These are phyloP conservation scores for Collybiopsis luxurians DNA, from an alignment of 768 basidiomycete species.

Conservation along the genomic window DNA sequence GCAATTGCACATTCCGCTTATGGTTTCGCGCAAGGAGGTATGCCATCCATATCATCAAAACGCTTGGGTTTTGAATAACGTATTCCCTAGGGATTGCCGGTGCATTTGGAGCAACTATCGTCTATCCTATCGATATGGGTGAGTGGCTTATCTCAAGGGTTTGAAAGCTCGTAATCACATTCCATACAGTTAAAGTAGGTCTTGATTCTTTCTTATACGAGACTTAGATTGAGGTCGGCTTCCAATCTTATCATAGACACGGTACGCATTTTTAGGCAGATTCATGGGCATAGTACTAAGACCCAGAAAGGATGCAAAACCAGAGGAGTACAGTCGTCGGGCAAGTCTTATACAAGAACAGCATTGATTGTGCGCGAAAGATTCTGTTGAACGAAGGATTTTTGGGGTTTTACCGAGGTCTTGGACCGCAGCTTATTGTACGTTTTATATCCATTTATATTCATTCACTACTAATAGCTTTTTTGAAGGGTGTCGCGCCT, in stretches of 20 bases:
- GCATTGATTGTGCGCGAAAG: slow-evolving; percentile 88
- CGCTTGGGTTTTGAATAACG: slow-evolving; percentile 14
- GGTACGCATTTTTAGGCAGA: slow-evolving; percentile 34
- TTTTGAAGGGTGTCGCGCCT: slow-evolving; percentile 80
- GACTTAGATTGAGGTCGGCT: slow-evolving; percentile 1
- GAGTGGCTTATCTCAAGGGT: slow-evolving; percentile 27
- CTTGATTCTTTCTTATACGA: background rate
- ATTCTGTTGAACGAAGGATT: slow-evolving; percentile 95
- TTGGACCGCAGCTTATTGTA: slow-evolving; percentile 92
- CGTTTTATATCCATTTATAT: slow-evolving; percentile 15
- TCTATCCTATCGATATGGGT: slow-evolving; percentile 96
- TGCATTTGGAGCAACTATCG: slow-evolving; percentile 93
- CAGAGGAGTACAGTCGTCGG: slow-evolving; percentile 96
- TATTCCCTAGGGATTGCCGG: slow-evolving; percentile 75
- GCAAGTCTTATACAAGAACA: slow-evolving; percentile 96
- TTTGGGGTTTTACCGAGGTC: slow-evolving; percentile 93
- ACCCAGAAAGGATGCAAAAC: slow-evolving; percentile 82
- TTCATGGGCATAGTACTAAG: background rate
- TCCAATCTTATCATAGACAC: slow-evolving; percentile 40
- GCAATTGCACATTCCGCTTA: slow-evolving; percentile 71
- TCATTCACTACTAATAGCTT: slow-evolving; percentile 4
- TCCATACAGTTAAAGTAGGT: slow-evolving; percentile 66
- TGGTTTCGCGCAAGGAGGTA: slow-evolving; percentile 85
- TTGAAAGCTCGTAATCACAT: background rate
- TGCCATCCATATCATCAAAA: slow-evolving; percentile 16